Base-by-base conservation (phyloP, 495 filamentous ascomycete species). In the Gamarada debralockiae region DNA sequence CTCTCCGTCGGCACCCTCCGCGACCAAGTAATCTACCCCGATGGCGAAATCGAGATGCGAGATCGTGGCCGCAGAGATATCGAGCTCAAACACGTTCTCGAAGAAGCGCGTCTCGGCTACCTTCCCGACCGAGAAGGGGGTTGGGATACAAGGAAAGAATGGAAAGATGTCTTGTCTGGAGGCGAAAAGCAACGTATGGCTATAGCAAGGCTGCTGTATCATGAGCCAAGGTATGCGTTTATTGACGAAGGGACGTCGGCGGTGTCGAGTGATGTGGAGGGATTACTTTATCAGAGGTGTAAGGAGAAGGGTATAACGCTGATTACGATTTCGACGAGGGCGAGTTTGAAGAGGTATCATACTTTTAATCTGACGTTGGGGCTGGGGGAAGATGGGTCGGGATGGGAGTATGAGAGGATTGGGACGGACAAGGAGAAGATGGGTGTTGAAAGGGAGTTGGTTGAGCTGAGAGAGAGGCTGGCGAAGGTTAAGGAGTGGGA, bases 151-250 rank as follows among this genome's bases (percentile, higher is more conserved):
- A 75, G 87, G 22, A 97, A 99, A 70, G 93, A 95, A 59, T 99
- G 95, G 95, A 97, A 97, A 71, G 93, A 97, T 62, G 89, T 99
- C 9, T 69, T 99, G 15, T 90, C 85, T 53, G 95, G 95, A 10
- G 95, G 95, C n/a, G 95, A 99, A 74, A 99, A 99, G 72, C 95
- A 99, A 69, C 75, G 95, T 21, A 85, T 97, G 74, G 89, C 81
- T 7, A 87, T 97, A 59, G 95, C 95, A 7, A 75, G 95, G 43
- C 64, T 97, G 20, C 73, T 97, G 56, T 97, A 99, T 66, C 95
- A 97, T 62, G 91, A 97, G 69, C 93, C 93, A 22, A 75, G 87
- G 39, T 97, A 92, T 62, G 95, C 90, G 2, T 85, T 99, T 57
- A 81, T 97, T 39, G 95, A 99, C 53, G 95, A 99, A 66, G 93